These are phyloP conservation scores for Stentor coeruleus DNA, from an alignment of 73 alveolate genomes.

Conservation along the genomic window DNA sequence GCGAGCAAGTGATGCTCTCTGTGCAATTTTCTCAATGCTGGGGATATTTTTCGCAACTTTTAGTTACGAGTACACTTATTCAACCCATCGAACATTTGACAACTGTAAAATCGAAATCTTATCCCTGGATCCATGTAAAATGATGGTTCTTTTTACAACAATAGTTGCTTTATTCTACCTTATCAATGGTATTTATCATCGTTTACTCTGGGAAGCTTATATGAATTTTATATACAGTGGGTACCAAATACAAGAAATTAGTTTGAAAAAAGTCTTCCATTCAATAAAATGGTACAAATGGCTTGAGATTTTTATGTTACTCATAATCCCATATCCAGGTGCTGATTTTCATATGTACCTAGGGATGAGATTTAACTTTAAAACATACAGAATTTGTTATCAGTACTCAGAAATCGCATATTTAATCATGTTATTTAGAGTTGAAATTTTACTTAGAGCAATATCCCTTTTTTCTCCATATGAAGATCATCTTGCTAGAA, in stretches of 20 bases:
- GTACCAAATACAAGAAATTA: background rate
- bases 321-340: conserved; percentile 7
- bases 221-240: background rate
- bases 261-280: background rate
- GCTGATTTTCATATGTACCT: background rate
- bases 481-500: conserved; percentile 6
- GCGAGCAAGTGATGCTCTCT: conserved; percentile 9
- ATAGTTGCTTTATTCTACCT: background rate
- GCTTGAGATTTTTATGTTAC: background rate
- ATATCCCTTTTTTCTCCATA: background rate
- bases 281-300: background rate
- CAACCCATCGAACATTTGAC: background rate
- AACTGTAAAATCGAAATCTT: background rate
- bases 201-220: background rate
- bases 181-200: background rate
- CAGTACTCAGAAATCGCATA: conserved; percentile 7
- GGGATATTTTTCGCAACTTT: background rate
- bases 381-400: background rate
- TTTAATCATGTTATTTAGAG: background rate
- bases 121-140: background rate
- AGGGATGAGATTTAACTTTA: background rate
- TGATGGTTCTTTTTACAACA: background rate
- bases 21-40: conserved; percentile 5
- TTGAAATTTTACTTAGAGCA: background rate
- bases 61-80: background rate